Base-by-base conservation (phyloP, 352 stramenopile species). In the Phytopythium sindhum region DNA sequence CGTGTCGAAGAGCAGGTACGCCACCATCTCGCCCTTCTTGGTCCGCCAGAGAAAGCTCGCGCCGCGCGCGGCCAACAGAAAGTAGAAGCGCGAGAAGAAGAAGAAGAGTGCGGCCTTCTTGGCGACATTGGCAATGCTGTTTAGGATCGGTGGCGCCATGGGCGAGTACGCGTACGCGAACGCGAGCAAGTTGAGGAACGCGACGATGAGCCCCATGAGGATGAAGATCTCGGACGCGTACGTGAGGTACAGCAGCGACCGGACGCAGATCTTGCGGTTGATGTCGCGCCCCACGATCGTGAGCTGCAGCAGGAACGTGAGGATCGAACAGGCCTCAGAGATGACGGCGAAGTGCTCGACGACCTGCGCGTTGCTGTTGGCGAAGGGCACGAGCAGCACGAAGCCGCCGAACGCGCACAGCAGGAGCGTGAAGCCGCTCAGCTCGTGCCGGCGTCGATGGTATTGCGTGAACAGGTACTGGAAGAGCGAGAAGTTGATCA, bases 21-120 rank as follows among this genome's bases (percentile, higher is more conserved):
- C 54, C 1, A 64, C 19, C 10, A 76, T 42, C 47, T 78, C 73
- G 37, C 50, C 2, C 19, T 66, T 71, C 28, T 54, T 45, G 17
- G 28, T 64, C 2, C 50, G 14, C 5, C 61, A 14, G 10, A 70
- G 45, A 14, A 17, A 21, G 7, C 50, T 45, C 15, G 51, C 61
- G 31, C 73, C 68, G 11, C 62, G 61, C 0, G 63, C 57, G 8
- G 75, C 67, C 17, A 57, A 39, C 24, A 81, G 44, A 50, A 73
- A 80, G 44, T 70, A 77, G 60, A 80, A 83, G 47, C 72, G 74
- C 33, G 79, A 82, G 56, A 73, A 51, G 33, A 78, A 73, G 53
- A 78, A 67, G 64, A 80, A 78, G 42, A 81, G 54, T 21, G 56
- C 66, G 52, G 66, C 11, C 52, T 68, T 64, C 58, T 83, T 68